Conservation (phyloP, 805 yeast genomes). For the Maudiozyma serrabonitensis region DNA sequence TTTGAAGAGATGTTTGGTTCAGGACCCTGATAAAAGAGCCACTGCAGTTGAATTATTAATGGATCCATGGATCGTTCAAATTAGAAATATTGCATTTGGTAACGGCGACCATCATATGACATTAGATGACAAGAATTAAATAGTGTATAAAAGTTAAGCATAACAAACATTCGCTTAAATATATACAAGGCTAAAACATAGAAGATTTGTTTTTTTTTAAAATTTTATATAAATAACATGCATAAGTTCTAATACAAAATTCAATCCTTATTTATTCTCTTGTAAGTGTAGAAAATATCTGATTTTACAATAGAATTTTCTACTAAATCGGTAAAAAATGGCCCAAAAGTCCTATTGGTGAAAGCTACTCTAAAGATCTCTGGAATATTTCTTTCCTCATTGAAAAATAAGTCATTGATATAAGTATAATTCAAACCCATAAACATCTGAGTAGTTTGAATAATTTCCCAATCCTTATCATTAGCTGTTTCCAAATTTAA, state of each 20-base stretch:
- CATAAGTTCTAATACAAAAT: not conserved
- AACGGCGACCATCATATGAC: not conserved
- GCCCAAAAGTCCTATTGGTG: slow-evolving; percentile 2
- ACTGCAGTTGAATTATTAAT: slow-evolving; percentile 75
- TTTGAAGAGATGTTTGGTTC: slow-evolving; percentile 66
- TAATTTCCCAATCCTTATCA: slow-evolving; percentile 34
- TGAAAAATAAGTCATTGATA: slow-evolving; percentile 9
- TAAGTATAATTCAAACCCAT: slow-evolving; percentile 31
- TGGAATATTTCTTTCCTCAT: slow-evolving; percentile 13
- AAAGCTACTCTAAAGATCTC: slow-evolving; percentile 5
- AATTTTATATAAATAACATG: not conserved
- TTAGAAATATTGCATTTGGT: slow-evolving; percentile 59
- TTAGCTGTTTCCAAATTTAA: slow-evolving; percentile 8
- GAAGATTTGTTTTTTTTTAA: not conserved
- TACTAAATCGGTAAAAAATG: slow-evolving; percentile 10
- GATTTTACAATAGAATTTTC: slow-evolving; percentile 15
- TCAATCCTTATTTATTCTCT: slow-evolving; percentile 8
- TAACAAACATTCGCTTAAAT: not conserved
- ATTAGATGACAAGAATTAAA: not conserved
- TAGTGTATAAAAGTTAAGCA: not conserved
- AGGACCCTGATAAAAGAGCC: slow-evolving; percentile 71
- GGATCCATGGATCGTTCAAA: slow-evolving; percentile 83
- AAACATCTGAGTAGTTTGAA: slow-evolving; percentile 33
- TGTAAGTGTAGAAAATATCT: slow-evolving; percentile 26
- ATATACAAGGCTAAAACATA: not conserved